Evolutionary conservation across 495 filamentous ascomycete genomes (phyloP).

Genomic region (Penicillium silybi): DNA sequence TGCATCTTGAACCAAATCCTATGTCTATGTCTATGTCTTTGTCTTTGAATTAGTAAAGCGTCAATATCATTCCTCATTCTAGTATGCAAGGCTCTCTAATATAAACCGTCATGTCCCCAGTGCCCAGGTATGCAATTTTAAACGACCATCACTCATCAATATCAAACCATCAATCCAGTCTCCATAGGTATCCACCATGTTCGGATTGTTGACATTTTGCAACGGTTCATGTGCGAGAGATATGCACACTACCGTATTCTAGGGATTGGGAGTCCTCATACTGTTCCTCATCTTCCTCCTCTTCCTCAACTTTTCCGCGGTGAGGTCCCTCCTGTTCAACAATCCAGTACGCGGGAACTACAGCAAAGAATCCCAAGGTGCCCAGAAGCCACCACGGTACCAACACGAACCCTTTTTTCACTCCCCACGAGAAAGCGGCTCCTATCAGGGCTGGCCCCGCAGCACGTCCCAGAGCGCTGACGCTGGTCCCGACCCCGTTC

Average conservation of each 20-base stretch:
- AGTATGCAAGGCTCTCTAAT: neutral
- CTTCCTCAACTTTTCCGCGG: constrained; percentile 28
- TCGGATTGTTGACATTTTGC: neutral
- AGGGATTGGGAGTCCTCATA: neutral
- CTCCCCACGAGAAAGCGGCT: constrained; percentile 63
- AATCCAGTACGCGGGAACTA: constrained; percentile 65
- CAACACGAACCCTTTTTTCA: constrained; percentile 66
- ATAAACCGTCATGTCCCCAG: neutral
- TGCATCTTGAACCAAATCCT: no score
- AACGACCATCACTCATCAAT: neutral
- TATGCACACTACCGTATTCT: constrained; percentile 11
- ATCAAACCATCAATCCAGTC: neutral
- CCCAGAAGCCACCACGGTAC: constrained; percentile 75
- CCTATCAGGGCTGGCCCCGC: constrained; percentile 68
- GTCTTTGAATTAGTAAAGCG: neutral
- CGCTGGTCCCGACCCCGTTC: constrained; percentile 81
- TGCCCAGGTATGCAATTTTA: neutral
- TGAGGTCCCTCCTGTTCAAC: constrained; percentile 72
- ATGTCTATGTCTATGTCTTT: no score
- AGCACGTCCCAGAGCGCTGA: constrained; percentile 74
- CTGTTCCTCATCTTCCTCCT: constrained; percentile 17
- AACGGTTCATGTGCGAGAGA: neutral
- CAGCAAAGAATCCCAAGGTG: constrained; percentile 53
- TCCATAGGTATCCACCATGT: neutral
- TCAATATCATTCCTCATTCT: neutral